These are phyloP conservation scores for Xylariaceae sp. DNA, from an alignment of 2,329 filamentous ascomycete species.

Conservation along the genomic window DNA sequence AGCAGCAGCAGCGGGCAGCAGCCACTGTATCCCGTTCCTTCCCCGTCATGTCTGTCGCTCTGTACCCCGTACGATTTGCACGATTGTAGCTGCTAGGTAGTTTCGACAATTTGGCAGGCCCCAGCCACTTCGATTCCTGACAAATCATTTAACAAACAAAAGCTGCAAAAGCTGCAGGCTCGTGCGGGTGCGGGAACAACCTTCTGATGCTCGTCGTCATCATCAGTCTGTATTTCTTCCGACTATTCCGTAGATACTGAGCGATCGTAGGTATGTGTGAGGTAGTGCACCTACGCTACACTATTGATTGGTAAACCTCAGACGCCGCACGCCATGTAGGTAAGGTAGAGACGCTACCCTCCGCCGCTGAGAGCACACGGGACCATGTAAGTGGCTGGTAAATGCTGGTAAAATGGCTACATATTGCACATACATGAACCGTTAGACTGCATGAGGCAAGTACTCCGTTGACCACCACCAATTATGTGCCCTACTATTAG, in stretches of 20 bases:
- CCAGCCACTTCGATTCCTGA: slow-evolving; percentile 1
- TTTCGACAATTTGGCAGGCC: neutral
- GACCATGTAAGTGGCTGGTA: neutral
- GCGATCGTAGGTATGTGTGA: neutral
- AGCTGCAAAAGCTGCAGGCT: neutral
- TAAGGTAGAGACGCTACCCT: neutral
- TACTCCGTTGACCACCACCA: neutral
- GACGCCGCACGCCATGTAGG: neutral
- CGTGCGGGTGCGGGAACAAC: neutral
- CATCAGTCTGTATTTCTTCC: neutral
- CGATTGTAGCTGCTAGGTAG: neutral
- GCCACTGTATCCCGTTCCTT: neutral
- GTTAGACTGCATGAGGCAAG: neutral
- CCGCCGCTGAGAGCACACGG: neutral
- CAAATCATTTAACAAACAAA: neutral
- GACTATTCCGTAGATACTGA: neutral
- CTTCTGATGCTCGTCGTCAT: neutral
- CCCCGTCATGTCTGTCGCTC: too few relatives aligned
- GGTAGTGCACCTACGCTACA: neutral
- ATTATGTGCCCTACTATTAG: neutral
- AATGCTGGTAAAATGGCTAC: neutral
- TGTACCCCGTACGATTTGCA: too few relatives aligned
- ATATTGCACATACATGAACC: neutral
- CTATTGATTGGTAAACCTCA: neutral
- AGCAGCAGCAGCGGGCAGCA: too few relatives aligned